These are phyloP conservation scores for Nemania sp. DNA, from an alignment of 2,329 filamentous ascomycete genomes.

Conservation along the genomic window DNA sequence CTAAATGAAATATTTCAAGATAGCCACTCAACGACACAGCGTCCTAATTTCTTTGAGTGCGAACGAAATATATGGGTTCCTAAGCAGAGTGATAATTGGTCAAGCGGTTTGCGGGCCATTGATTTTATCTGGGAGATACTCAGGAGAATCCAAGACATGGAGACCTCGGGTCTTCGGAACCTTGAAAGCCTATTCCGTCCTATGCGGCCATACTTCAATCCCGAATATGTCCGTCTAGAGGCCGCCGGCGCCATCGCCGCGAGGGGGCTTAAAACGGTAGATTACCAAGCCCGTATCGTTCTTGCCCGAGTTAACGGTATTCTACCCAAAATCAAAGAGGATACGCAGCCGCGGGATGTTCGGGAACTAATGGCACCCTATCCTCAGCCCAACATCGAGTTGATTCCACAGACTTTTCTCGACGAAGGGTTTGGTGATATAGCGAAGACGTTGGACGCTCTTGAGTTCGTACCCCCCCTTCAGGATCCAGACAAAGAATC, in stretches of 20 bases:
- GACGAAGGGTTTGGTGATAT: neutral
- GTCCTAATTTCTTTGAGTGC: neutral
- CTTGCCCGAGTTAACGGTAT: neutral
- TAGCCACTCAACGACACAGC: too few species aligned
- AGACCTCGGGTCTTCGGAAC: neutral
- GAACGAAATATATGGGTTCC: slow-evolving; percentile 9
- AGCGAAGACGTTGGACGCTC: neutral
- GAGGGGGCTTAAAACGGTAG: neutral
- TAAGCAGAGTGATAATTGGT: slow-evolving; percentile 2
- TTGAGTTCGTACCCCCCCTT: too few species aligned
- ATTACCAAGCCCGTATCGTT: neutral
- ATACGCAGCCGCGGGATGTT: neutral
- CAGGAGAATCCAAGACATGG: slow-evolving; percentile 1
- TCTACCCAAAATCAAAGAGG: neutral
- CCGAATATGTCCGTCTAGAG: neutral
- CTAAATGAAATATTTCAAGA: neutral
- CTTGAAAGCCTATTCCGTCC: neutral
- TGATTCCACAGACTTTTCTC: neutral
- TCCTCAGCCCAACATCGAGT: neutral
- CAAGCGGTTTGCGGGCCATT: neutral
- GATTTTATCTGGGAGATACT: slow-evolving; percentile 12
- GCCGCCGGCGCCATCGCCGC: slow-evolving; percentile 7
- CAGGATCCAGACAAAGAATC: too few species aligned
- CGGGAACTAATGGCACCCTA: neutral
- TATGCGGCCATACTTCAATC: slow-evolving; percentile 12